Evolutionary conservation across 2,329 filamentous ascomycete genomes (phyloP).

Genomic region (Pseudophaeomoniella oleicola): DNA sequence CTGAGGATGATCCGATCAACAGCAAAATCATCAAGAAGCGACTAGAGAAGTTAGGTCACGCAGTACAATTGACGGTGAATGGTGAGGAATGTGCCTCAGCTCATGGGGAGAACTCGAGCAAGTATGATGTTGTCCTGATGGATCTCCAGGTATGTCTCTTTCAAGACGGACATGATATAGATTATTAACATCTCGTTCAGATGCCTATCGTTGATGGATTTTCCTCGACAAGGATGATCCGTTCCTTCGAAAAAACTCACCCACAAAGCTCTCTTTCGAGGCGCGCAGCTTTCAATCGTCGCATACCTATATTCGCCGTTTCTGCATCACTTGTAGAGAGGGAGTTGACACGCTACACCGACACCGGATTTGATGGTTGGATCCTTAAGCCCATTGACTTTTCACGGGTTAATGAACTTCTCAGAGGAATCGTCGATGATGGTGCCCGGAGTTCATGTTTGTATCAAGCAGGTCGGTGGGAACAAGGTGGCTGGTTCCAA

Average conservation of each 20-base stretch:
- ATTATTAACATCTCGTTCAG: slow-evolving; percentile 26
- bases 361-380: slow-evolving; percentile 79
- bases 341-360: slow-evolving; percentile 53
- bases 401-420: slow-evolving; percentile 52
- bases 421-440: slow-evolving; percentile 53
- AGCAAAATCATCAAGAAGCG: slow-evolving; percentile 68
- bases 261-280: slow-evolving; percentile 39
- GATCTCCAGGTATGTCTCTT: slow-evolving; percentile 65
- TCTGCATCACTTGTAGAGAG: slow-evolving; percentile 68
- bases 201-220: slow-evolving; percentile 88
- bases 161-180: not conserved
- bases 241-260: slow-evolving; percentile 50
- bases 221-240: slow-evolving; percentile 69
- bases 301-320: slow-evolving; percentile 72
- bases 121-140: slow-evolving; percentile 74
- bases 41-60: slow-evolving; percentile 60
- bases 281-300: slow-evolving; percentile 44
- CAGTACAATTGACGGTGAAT: slow-evolving; percentile 59
- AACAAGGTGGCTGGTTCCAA: slow-evolving; percentile 72
- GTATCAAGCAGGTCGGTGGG: slow-evolving; percentile 63
- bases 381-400: slow-evolving; percentile 83
- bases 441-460: slow-evolving; percentile 45
- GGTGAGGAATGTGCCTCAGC: slow-evolving; percentile 68
- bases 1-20: slow-evolving; percentile 81
- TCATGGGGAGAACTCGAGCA: slow-evolving; percentile 47